Base-by-base conservation (phyloP, 176 grass and related monocot species). In the Paspalum vaginatum region DNA sequence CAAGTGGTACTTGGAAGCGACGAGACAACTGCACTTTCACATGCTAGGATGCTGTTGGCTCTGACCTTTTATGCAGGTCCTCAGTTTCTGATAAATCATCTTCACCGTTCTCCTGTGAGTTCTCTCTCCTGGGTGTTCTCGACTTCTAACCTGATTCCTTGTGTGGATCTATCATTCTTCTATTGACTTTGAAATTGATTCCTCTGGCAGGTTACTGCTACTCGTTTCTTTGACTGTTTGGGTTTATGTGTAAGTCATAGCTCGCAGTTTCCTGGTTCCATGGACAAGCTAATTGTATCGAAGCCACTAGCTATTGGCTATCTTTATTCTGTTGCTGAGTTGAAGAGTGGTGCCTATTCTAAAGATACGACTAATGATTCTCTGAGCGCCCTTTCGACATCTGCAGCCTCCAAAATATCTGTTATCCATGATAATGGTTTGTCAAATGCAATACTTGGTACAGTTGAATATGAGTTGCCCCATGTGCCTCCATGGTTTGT, bases 401-500 rank as follows among this genome's bases (percentile, higher is more conserved):
- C 74, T 55, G 41, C 72, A 84, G 55, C 76, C 55, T 76, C 88
- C 54, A 87, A 91, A 85, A 85, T 94, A 61, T 88, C 83, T 89
- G 55, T 91, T 76, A 66, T 91, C 45, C 84, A 83, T 86, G 88
- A 93, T 75, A 72, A 83, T 46, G 78, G 81, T 72, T 79, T 72
- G 45, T 39, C 67, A 65, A 81, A 74, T 83, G 60, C 59, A 55
- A 42, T 61, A 63, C 62, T 85, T 24, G 64, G 81, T 80, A 20
- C 63, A 11, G 77, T 57, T 79, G 81, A 87, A 25, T 86, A 81
- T 45, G 92, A 93, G 55, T 73, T 98, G 25, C 95, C 95, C 61
- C 92, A 91, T 81, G 81, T 93, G 68, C 95, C 95, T 79, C 86
- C 95, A 52, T 98, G 95, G 95, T 95, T 98, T 95, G 74, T 68